Percentiles rank a stretch among this genome's conserved stretches.
phyloP scores from a whole-genome alignment of 352 stramenopile genomes.

The Phytophthora idaei region DNA sequence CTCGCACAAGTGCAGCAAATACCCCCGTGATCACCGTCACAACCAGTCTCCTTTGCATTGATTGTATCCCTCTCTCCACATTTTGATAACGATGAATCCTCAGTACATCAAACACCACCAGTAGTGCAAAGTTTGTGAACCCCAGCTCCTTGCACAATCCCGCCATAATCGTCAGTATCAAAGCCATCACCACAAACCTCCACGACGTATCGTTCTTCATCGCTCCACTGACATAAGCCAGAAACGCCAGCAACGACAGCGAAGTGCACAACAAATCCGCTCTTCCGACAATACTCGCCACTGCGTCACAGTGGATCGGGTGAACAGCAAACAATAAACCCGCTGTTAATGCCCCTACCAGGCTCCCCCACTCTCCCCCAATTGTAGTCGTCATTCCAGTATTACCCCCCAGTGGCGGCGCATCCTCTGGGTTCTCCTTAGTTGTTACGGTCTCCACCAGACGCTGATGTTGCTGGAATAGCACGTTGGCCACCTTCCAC shows the following conservation, averaged over 20 bases:
- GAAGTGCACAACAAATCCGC: conserved; percentile 88
- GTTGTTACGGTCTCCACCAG: not conserved
- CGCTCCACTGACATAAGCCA: conserved; percentile 50
- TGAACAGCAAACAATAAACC: conserved; percentile 92
- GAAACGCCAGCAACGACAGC: conserved; percentile 68
- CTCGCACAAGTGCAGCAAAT: conserved; percentile 32
- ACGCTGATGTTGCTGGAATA: conserved; percentile 34
- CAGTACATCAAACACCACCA: conserved; percentile 70
- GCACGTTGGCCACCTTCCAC: conserved; percentile 44
- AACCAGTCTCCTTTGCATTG: conserved; percentile 15
- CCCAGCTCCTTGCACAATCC: conserved; percentile 90
- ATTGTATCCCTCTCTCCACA: not conserved
- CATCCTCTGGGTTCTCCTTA: conserved; percentile 30
- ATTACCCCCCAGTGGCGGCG: not conserved
- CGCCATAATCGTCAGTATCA: conserved; percentile 40
- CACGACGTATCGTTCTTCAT: conserved; percentile 27
- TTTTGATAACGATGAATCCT: conserved; percentile 1
- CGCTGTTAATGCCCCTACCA: conserved; percentile 27
- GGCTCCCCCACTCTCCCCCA: not conserved
- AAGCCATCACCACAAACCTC: conserved; percentile 12
- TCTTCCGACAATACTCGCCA: conserved; percentile 91
- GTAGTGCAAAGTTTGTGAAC: conserved; percentile 83
- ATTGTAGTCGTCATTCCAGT: not conserved
- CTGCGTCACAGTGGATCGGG: conserved; percentile 90
- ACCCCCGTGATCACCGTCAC: conserved; percentile 29